phyloP scores from a whole-genome alignment of 2,329 filamentous ascomycete genomes.

The Cordyceps cicadae region DNA sequence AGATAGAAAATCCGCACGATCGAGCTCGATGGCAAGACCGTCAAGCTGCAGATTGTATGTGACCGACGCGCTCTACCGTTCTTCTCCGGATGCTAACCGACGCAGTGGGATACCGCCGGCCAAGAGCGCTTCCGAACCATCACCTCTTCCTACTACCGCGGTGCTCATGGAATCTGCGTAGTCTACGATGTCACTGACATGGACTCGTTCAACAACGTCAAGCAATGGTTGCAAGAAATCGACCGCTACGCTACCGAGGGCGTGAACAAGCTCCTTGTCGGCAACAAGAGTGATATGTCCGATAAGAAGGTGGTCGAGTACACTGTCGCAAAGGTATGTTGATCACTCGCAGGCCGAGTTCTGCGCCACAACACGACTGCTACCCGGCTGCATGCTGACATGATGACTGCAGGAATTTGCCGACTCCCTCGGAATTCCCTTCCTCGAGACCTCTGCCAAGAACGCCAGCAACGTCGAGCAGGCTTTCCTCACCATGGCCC shows the following conservation, averaged over 20 bases:
- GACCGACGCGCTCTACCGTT: not conserved
- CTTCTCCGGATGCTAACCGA: not conserved
- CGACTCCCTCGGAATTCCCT: slow-evolving; percentile 95
- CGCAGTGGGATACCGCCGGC: slow-evolving; percentile 94
- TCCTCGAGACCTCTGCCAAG: slow-evolving; percentile 99
- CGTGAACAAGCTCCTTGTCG: slow-evolving; percentile 97
- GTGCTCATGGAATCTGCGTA: slow-evolving; percentile 97
- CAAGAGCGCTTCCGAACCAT: slow-evolving; percentile 99
- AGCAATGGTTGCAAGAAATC: slow-evolving; percentile 99
- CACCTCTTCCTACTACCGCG: slow-evolving; percentile 98
- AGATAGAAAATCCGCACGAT: slow-evolving; percentile 97
- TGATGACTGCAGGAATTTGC: slow-evolving; percentile 71
- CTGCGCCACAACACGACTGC: not conserved
- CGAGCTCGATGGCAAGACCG: slow-evolving; percentile 98
- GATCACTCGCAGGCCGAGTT: not conserved
- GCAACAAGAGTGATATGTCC: slow-evolving; percentile 99
- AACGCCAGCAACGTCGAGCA: slow-evolving; percentile 99
- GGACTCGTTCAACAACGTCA: slow-evolving; percentile 99
- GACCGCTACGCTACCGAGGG: slow-evolving; percentile 98
- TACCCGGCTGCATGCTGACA: not conserved
- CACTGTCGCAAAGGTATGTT: slow-evolving; percentile 92
- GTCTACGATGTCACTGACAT: slow-evolving; percentile 99
- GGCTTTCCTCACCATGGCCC: slow-evolving; percentile 98
- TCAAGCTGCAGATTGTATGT: slow-evolving; percentile 97
- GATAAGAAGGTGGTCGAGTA: slow-evolving; percentile 99